These are phyloP conservation scores for Adansonia madagascariensis DNA, from an alignment of 441 rosid species.

Conservation along the genomic window DNA sequence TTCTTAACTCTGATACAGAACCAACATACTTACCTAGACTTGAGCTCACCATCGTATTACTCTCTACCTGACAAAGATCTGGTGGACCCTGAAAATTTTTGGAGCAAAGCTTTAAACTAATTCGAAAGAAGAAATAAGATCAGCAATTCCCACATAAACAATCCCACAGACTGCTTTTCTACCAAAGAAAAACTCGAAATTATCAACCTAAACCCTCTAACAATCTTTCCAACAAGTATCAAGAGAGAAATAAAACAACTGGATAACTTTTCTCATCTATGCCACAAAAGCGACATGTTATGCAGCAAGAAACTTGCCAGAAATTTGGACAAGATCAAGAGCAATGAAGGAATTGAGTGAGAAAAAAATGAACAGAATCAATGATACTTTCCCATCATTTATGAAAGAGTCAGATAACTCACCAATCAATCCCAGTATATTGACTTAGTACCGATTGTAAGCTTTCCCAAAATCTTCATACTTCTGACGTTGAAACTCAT, in stretches of 20 bases:
- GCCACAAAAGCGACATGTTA: conserved; percentile 16
- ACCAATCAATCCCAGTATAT: conserved; percentile 49
- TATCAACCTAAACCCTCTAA: conserved; percentile 27
- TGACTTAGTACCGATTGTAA: conserved; percentile 71
- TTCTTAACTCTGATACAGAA: conserved; percentile 23
- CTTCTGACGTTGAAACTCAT: conserved; percentile 81
- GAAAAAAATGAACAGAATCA: conserved; percentile 16
- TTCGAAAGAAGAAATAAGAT: conserved; percentile 23
- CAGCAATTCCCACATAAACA: conserved; percentile 32
- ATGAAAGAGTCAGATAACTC: conserved; percentile 50
- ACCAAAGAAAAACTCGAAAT: conserved; percentile 25
- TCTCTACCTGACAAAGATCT: conserved; percentile 39
- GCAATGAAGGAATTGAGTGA: neutral
- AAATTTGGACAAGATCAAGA: conserved; percentile 5
- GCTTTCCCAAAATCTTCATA: conserved; percentile 81
- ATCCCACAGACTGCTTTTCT: conserved; percentile 16
- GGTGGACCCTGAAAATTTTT: conserved; percentile 58
- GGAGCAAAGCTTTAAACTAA: conserved; percentile 40
- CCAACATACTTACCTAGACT: conserved; percentile 38
- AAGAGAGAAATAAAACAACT: conserved; percentile 9
- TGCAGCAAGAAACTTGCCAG: conserved; percentile 20
- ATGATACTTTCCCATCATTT: conserved; percentile 11
- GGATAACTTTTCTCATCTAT: conserved; percentile 15
- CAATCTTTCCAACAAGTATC: conserved; percentile 22
- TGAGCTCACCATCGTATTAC: conserved; percentile 38